A percentile compares a stretch with the other conserved stretches of the same genome.
Conservation (phyloP, 208 protist species). For the Trypanosoma vivax region DNA sequence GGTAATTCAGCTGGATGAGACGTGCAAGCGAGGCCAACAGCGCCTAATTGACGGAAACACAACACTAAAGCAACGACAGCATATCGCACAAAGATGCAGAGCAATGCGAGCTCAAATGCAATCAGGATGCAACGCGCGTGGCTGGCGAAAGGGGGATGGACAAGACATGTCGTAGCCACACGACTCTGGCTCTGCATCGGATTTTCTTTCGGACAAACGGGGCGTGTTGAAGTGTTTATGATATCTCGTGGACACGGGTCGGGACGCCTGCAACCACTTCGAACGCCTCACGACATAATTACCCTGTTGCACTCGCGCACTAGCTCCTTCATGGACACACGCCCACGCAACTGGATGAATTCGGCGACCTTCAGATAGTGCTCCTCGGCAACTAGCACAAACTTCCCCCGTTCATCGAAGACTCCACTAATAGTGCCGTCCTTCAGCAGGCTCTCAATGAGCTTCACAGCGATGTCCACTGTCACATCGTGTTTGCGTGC, state of each 20-base stretch:
- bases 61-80: no score
- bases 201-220: no score
- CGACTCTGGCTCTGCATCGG: no score
- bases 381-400: constrained; percentile 46
- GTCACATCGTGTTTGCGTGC: constrained; percentile 43
- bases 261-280: constrained; percentile 2
- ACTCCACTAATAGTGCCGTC: constrained; percentile 45
- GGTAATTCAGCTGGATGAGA: no score
- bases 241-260: no score
- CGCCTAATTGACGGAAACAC: no score
- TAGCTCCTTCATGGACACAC: constrained; percentile 61
- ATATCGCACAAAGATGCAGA: no score
- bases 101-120: no score
- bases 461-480: constrained; percentile 44
- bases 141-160: no score
- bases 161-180: no score
- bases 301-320: constrained; percentile 66
- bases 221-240: neutral
- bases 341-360: constrained; percentile 52
- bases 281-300: constrained; percentile 23
- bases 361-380: constrained; percentile 45
- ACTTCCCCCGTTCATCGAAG: constrained; percentile 83
- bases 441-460: constrained; percentile 50
- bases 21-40: no score
- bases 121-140: no score